phyloP scores from a whole-genome alignment of 2,329 filamentous ascomycete species.

The Cladobotryum mycophilum region DNA sequence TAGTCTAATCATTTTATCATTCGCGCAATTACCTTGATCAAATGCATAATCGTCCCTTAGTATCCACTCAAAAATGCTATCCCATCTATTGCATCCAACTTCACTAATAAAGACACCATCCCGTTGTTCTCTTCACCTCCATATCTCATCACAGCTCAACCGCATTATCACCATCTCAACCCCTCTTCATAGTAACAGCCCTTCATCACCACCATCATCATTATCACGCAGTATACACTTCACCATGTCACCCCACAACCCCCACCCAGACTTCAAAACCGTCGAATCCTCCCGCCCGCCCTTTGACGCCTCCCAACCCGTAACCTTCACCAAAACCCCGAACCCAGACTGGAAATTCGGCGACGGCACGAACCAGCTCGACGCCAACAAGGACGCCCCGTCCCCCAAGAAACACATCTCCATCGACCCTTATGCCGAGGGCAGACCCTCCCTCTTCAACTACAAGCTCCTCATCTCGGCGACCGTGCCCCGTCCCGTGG shows the following conservation, averaged over 20 bases:
- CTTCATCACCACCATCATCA: conserved; percentile 3
- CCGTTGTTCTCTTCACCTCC: not conserved
- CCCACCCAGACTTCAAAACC: conserved; percentile 66
- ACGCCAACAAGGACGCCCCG: conserved; percentile 16
- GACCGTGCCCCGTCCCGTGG: conserved; percentile 77
- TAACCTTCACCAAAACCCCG: conserved; percentile 57
- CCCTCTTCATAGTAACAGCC: not conserved
- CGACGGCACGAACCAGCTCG: conserved; percentile 53
- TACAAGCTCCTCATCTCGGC: conserved; percentile 88
- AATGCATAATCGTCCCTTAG: no score
- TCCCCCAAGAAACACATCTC: conserved; percentile 54
- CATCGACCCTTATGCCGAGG: conserved; percentile 74
- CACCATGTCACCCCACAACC: not conserved
- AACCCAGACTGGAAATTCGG: conserved; percentile 61
- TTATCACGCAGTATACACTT: not conserved
- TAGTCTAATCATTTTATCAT: no score
- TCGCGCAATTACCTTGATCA: no score
- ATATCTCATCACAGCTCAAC: not conserved
- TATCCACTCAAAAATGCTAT: no score
- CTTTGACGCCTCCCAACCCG: conserved; percentile 44
- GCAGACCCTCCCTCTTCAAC: conserved; percentile 63
- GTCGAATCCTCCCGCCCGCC: conserved; percentile 61
- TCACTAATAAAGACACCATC: not conserved
- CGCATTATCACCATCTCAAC: not conserved
- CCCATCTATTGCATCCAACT: not conserved